Conservation (phyloP, 2,329 filamentous ascomycete genomes). For the Sclerotinia nivalis region DNA sequence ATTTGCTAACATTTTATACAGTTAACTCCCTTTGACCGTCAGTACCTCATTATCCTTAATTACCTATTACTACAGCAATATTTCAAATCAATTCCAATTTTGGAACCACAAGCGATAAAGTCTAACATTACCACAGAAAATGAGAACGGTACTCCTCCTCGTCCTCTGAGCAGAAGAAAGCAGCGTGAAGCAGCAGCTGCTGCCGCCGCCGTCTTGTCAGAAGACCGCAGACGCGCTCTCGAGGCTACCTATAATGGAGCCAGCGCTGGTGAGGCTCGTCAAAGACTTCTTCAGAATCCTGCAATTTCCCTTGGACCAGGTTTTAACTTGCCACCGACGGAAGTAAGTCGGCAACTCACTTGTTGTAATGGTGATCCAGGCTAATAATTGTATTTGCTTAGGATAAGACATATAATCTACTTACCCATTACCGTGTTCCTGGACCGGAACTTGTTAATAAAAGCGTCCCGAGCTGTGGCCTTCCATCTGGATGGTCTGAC, state of each 20-base stretch:
- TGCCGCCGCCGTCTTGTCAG: neutral
- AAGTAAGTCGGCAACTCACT: neutral
- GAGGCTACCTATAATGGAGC: slow-evolving; percentile 13
- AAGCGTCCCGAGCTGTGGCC: slow-evolving; percentile 20
- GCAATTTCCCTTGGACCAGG: neutral
- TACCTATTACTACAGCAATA: neutral
- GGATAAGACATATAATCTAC: slow-evolving; percentile 10
- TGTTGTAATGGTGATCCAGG: neutral
- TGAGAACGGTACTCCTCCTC: slow-evolving; percentile 5
- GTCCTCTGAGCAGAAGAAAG: slow-evolving; percentile 2
- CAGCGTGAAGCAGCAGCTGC: neutral
- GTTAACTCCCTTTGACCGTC: slow-evolving; percentile 8
- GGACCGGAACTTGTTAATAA: slow-evolving; percentile 23
- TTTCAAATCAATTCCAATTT: neutral
- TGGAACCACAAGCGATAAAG: neutral
- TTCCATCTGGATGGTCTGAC: slow-evolving; percentile 20
- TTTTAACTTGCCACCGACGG: neutral
- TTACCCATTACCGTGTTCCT: slow-evolving; percentile 16
- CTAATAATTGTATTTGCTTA: slow-evolving; percentile 1
- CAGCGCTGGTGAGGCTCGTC: slow-evolving; percentile 11
- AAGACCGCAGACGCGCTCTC: slow-evolving; percentile 11
- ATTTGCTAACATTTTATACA: neutral
- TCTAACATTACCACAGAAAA: slow-evolving; percentile 6
- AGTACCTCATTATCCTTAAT: neutral
- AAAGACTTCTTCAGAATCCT: slow-evolving; percentile 17